These are phyloP conservation scores for Solanum habrochaites DNA, from an alignment of 257 asterid genomes.

Conservation along the genomic window DNA sequence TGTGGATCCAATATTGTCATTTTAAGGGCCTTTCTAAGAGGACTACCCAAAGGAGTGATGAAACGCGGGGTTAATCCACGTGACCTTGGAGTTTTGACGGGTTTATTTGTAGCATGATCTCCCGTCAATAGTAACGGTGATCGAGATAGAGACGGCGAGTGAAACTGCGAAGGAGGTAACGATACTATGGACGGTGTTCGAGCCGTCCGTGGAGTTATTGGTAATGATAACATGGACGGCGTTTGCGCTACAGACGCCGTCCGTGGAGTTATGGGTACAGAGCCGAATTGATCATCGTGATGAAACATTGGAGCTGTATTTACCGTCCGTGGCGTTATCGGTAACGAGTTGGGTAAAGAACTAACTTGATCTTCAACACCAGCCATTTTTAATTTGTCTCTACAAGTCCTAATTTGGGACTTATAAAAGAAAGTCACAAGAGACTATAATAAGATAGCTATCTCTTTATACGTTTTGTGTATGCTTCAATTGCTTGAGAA, in stretches of 20 bases:
- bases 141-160: slow-evolving; percentile 71
- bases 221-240: slow-evolving; percentile 12
- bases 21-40: slow-evolving; percentile 55
- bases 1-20: slow-evolving; percentile 71
- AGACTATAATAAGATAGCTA: too few relatives aligned
- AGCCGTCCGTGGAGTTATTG: slow-evolving; percentile 35
- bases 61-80: slow-evolving; percentile 47
- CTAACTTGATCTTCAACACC: neutral
- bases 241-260: neutral
- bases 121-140: slow-evolving; percentile 51
- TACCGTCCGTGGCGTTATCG: slow-evolving; percentile 4
- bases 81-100: slow-evolving; percentile 33
- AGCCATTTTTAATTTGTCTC: neutral
- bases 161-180: slow-evolving; percentile 63
- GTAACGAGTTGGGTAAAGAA: neutral
- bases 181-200: slow-evolving; percentile 39
- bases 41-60: slow-evolving; percentile 74
- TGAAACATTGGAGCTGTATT: neutral
- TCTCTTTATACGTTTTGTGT: neutral
- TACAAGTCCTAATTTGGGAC: too few relatives aligned
- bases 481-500: neutral
- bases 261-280: neutral
- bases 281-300: neutral
- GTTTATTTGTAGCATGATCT: neutral
- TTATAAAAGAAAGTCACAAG: too few relatives aligned